A percentile compares a stretch with the other conserved stretches of the same genome.
phyloP scores from a whole-genome alignment of 2,329 filamentous ascomycete species.

The Aspergillus uvarum region DNA sequence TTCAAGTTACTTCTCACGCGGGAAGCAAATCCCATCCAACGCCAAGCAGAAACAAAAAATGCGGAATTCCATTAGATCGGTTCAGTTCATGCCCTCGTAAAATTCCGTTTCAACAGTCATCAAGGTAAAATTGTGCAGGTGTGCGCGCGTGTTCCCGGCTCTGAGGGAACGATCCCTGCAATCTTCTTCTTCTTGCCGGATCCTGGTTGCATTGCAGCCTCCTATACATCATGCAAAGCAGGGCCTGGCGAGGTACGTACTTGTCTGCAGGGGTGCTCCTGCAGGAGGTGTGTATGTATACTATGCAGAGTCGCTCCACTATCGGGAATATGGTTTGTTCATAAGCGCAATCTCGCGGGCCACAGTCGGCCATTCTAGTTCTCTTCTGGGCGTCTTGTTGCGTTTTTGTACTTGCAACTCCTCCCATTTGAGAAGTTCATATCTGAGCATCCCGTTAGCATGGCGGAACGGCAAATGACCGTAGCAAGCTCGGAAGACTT shows the following conservation, averaged over 20 bases:
- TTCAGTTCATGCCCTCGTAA: slow-evolving; percentile 15
- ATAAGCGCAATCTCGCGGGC: slow-evolving; percentile 88
- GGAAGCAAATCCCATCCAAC: slow-evolving; percentile 3
- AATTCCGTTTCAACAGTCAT: slow-evolving; percentile 20
- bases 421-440: slow-evolving; percentile 96
- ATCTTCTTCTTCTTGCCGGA: slow-evolving; percentile 2
- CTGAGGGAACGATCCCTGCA: background rate
- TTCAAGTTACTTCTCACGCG: slow-evolving; percentile 4
- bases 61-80: slow-evolving; percentile 4
- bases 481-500: slow-evolving; percentile 16
- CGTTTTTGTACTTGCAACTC: slow-evolving; percentile 65
- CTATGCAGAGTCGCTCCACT: slow-evolving; percentile 22
- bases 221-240: background rate
- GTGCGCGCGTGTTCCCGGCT: background rate
- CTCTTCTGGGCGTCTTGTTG: slow-evolving; percentile 61
- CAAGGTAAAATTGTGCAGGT: background rate
- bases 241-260: background rate
- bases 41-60: slow-evolving; percentile 9
- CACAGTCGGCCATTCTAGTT: slow-evolving; percentile 89
- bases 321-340: slow-evolving; percentile 89
- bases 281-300: background rate
- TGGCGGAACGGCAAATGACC: background rate
- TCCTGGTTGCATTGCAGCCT: background rate
- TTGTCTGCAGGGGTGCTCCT: background rate
- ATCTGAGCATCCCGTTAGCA: slow-evolving; percentile 36